Evolutionary conservation across 768 basidiomycete species (phyloP).

Genomic region (Lyophyllum semitale): DNA sequence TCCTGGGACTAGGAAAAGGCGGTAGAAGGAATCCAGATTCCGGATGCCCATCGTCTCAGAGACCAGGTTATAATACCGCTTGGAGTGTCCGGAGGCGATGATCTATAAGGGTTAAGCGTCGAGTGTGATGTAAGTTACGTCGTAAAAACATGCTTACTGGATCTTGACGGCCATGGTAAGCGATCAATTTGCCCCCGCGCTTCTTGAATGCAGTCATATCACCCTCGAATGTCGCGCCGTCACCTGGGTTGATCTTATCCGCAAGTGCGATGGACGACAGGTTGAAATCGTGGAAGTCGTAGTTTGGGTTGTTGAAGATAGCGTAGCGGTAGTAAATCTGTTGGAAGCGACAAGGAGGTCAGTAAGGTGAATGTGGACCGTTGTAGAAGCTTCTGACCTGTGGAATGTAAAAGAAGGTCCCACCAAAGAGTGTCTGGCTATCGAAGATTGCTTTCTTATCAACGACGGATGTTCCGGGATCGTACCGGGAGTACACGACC

Average conservation of each 20-base stretch:
- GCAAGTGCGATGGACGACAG: too few species aligned
- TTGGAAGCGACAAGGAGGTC: too few species aligned
- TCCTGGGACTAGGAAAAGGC: slow-evolving; percentile 11
- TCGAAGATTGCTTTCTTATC: too few species aligned
- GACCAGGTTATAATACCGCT: background rate
- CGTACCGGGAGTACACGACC: too few species aligned
- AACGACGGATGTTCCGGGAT: too few species aligned
- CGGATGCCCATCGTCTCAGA: background rate
- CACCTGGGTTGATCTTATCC: too few species aligned
- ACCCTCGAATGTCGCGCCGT: background rate
- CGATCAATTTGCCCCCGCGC: too few species aligned
- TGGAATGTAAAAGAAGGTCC: too few species aligned
- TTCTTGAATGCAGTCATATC: slow-evolving; percentile 3
- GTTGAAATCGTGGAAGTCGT: background rate
- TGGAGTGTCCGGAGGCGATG: slow-evolving; percentile 6
- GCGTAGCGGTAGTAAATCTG: slow-evolving; percentile 3
- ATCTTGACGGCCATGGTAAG: too few species aligned
- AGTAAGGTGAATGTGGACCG: too few species aligned
- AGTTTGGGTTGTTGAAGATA: background rate
- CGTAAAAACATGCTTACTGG: background rate
- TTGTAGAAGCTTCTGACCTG: too few species aligned
- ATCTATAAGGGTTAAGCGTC: background rate
- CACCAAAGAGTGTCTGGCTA: too few species aligned
- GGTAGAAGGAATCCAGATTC: slow-evolving; percentile 4
- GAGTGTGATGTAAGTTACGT: background rate